phyloP scores from a whole-genome alignment of 2,329 filamentous ascomycete species.

The Sclerotinia nivalis region DNA sequence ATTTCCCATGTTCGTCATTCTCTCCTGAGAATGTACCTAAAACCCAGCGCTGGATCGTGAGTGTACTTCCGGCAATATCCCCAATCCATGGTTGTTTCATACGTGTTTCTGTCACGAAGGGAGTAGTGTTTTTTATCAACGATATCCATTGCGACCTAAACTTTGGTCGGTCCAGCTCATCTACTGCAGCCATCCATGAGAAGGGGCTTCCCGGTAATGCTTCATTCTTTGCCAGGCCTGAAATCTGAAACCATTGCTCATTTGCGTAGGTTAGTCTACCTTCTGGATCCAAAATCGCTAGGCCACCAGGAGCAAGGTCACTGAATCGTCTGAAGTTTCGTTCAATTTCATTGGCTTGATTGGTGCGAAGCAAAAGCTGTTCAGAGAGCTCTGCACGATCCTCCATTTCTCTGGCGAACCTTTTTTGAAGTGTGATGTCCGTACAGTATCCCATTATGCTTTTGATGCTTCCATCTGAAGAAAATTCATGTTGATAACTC shows the following conservation, averaged over 20 bases:
- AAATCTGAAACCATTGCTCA: slow-evolving; percentile 25
- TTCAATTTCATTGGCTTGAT: slow-evolving; percentile 65
- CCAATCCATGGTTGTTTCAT: slow-evolving; percentile 45
- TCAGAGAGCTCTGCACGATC: slow-evolving; percentile 70
- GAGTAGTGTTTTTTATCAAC: slow-evolving; percentile 9
- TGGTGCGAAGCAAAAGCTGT: slow-evolving; percentile 64
- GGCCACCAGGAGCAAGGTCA: slow-evolving; percentile 69
- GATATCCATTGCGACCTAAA: slow-evolving; percentile 23
- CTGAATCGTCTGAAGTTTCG: slow-evolving; percentile 79
- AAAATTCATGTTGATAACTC: slow-evolving; percentile 71
- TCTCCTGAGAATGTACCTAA: slow-evolving; percentile 76
- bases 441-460: slow-evolving; percentile 78
- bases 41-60: slow-evolving; percentile 77
- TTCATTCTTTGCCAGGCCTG: slow-evolving; percentile 10
- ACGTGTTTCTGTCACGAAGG: slow-evolving; percentile 22
- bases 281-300: slow-evolving; percentile 25
- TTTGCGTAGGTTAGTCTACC: slow-evolving; percentile 25
- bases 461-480: slow-evolving; percentile 62
- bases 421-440: slow-evolving; percentile 81
- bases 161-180: slow-evolving; percentile 15
- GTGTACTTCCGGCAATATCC: slow-evolving; percentile 55
- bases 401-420: slow-evolving; percentile 78
- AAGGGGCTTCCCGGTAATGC: background rate
- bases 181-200: slow-evolving; percentile 19
- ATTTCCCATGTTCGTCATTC: slow-evolving; percentile 59